Evolutionary conservation across 2,329 filamentous ascomycete genomes (phyloP).

Genomic region (Volutella citrinella): DNA sequence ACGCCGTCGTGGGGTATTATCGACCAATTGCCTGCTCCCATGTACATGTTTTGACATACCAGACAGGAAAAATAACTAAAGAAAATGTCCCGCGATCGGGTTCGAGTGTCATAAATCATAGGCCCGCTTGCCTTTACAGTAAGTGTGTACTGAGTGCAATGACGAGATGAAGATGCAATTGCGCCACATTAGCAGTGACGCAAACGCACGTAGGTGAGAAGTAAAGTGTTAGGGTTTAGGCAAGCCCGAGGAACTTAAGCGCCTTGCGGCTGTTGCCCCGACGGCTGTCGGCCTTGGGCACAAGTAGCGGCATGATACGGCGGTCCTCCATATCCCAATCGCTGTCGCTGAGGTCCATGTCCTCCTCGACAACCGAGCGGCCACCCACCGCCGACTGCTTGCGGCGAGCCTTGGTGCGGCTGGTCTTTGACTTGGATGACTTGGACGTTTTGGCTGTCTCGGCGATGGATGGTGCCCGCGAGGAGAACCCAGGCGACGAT

Average conservation of each 20-base stretch:
- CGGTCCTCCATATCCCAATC: constrained; percentile 47
- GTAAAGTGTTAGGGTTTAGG: no score
- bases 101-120: no score
- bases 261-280: constrained; percentile 49
- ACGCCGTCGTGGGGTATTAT: no score
- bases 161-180: no score
- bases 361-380: constrained; percentile 33
- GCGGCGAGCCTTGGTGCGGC: constrained; percentile 26
- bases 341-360: constrained; percentile 39
- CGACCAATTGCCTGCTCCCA: no score
- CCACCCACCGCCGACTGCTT: constrained; percentile 21
- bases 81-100: no score
- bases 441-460: constrained; percentile 29
- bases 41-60: no score
- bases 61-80: no score
- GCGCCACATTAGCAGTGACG: no score
- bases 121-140: no score
- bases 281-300: constrained; percentile 31
- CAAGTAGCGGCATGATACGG: constrained; percentile 50
- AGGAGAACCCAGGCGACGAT: constrained; percentile 13
- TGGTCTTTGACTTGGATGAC: constrained; percentile 27
- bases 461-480: constrained; percentile 29
- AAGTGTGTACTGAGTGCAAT: no score
- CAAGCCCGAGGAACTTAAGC: constrained; percentile 51
- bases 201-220: no score